Base-by-base conservation (phyloP, 2,329 filamentous ascomycete genomes). In the Curvularia lunata region DNA sequence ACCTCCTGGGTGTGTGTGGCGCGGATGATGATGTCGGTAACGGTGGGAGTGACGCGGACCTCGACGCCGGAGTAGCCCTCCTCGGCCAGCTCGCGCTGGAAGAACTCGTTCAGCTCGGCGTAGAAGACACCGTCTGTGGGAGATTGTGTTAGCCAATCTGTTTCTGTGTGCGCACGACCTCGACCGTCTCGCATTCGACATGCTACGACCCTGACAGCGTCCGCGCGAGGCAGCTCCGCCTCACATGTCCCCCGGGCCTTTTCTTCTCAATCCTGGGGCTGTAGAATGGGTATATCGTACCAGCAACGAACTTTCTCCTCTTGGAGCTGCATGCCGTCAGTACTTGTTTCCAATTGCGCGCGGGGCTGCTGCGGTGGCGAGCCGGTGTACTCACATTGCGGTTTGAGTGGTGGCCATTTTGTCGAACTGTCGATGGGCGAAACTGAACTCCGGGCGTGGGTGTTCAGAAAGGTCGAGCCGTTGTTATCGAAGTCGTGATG, bases 41-140 rank as follows among this genome's bases (percentile, higher is more conserved):
- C 95, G 82, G 95, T 99, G 74, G 95, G 95, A 76, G 95, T 99
- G 77, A 99, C 95, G 87, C 96, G 92, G 85, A 99, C 95, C 87
- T 99, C 96, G 82, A 99, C 95, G 82, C 95, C 95, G 58, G 95
- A 99, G 89, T 99, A 99, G 77, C 95, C 95, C 86, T 99, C 96
- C 89, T 99, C 95, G 81, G 95, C 95, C 81, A 99, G 88, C 86
- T 99, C 95, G 83, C 95, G 94, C 89, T 98, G 95, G 92, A 99
- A 99, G 91, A 99, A 99, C 87, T 99, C 95, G 90, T 99, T 99
- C 84, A 99, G 86, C 86, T 99, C 95, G 86, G 95, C 95, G 85
- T 97, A 99, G 91, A 99, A 99, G 79, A 99, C 95, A 89, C 95
- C 95, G 84, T 99, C 95, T 80, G 69, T 64, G 40, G 38, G 25